phyloP scores from a whole-genome alignment of 2,329 filamentous ascomycete species.

The Colletotrichum sp. region DNA sequence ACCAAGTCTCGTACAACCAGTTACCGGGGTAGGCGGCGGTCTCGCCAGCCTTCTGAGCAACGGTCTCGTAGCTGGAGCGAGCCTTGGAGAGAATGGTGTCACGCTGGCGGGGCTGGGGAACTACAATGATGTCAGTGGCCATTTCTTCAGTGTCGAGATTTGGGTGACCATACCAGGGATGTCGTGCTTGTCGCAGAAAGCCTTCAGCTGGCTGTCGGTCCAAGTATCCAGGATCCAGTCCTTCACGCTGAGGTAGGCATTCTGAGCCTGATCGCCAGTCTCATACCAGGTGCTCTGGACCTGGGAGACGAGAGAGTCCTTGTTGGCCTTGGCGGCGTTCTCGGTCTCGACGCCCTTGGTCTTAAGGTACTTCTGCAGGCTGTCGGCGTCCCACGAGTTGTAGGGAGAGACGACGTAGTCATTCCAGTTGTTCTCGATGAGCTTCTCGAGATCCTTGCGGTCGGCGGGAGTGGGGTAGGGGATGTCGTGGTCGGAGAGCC shows the following conservation, averaged over 20 bases:
- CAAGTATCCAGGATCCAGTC: slow-evolving; percentile 97
- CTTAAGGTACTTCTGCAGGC: slow-evolving; percentile 72
- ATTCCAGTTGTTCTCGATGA: slow-evolving; percentile 93
- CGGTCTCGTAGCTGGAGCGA: slow-evolving; percentile 80
- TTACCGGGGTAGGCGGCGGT: slow-evolving; percentile 87
- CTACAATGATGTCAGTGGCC: slow-evolving; percentile 36
- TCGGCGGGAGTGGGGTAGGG: slow-evolving; percentile 90
- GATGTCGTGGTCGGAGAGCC: slow-evolving; percentile 91
- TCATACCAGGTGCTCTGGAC: slow-evolving; percentile 81
- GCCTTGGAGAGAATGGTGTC: slow-evolving; percentile 80
- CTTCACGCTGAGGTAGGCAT: slow-evolving; percentile 74
- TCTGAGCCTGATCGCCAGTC: slow-evolving; percentile 76
- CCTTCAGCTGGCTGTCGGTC: slow-evolving; percentile 91
- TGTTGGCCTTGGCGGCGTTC: slow-evolving; percentile 69
- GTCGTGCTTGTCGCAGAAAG: slow-evolving; percentile 86
- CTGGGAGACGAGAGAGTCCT: slow-evolving; percentile 70
- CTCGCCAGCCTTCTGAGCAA: slow-evolving; percentile 78
- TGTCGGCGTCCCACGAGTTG: slow-evolving; percentile 74
- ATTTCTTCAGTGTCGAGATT: neutral
- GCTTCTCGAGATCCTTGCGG: slow-evolving; percentile 89
- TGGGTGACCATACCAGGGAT: slow-evolving; percentile 65
- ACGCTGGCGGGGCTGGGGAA: slow-evolving; percentile 85
- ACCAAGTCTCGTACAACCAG: slow-evolving; percentile 93
- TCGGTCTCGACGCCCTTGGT: slow-evolving; percentile 74
- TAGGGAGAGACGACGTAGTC: slow-evolving; percentile 76